These are phyloP conservation scores for Saccharum hybrid DNA, from an alignment of 202 grass and related monocot species.

Conservation along the genomic window DNA sequence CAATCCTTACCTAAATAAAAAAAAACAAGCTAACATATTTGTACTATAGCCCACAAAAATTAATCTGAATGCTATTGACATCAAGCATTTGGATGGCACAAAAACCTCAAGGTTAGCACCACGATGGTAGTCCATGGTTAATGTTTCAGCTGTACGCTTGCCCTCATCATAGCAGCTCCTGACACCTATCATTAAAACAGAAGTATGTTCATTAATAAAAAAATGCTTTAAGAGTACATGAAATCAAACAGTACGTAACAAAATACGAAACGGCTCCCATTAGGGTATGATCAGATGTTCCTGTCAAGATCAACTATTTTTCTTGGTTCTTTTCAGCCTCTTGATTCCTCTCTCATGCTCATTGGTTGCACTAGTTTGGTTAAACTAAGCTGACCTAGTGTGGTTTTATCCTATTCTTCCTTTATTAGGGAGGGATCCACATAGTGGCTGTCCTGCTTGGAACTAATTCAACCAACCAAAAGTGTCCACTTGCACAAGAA, in stretches of 20 bases:
- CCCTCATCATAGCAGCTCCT: constrained; percentile 85
- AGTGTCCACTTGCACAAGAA: background rate
- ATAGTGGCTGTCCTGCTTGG: background rate
- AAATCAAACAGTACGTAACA: background rate
- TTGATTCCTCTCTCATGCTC: constrained; percentile 4
- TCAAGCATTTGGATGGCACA: constrained; percentile 3
- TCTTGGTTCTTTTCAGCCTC: background rate
- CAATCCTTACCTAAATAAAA: constrained; percentile 55
- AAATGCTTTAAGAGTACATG: background rate
- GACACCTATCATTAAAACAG: constrained; percentile 52
- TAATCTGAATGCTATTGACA: background rate
- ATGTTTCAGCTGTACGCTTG: constrained; percentile 80
- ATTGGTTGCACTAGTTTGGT: constrained; percentile 28
- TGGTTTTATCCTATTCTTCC: constrained; percentile 23
- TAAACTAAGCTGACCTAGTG: constrained; percentile 7
- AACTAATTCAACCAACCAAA: constrained; percentile 29
- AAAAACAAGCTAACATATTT: background rate
- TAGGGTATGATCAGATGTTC: background rate
- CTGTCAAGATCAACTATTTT: constrained; percentile 6
- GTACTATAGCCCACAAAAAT: background rate
- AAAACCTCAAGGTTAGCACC: constrained; percentile 72
- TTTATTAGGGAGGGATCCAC: constrained; percentile 25
- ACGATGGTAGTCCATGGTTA: constrained; percentile 84
- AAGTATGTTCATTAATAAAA: constrained; percentile 25
- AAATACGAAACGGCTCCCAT: constrained; percentile 3